A percentile compares a stretch with the other conserved stretches of the same genome.
phyloP scores from a whole-genome alignment of 495 filamentous ascomycete species.

The Lineolata rhizophorae region DNA sequence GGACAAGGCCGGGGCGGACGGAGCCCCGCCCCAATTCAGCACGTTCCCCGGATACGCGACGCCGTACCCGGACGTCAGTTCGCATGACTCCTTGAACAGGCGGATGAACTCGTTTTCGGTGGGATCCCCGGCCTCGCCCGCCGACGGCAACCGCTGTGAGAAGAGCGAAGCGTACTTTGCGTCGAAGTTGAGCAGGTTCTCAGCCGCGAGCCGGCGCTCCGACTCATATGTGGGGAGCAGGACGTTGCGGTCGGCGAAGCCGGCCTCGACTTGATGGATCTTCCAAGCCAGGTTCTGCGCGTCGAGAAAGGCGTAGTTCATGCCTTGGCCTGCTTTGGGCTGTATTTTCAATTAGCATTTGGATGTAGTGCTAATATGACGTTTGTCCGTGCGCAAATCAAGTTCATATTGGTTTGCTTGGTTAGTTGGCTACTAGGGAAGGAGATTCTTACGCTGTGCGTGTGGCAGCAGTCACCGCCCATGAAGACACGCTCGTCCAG shows the following conservation, averaged over 20 bases:
- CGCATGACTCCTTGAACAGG: constrained; percentile 41
- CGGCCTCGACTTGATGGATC: constrained; percentile 35
- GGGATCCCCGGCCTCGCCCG: constrained; percentile 28
- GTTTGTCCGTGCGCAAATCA: no score
- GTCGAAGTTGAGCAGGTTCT: constrained; percentile 56
- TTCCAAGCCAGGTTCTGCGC: constrained; percentile 63
- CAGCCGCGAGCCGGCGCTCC: constrained; percentile 45
- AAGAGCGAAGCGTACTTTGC: constrained; percentile 21
- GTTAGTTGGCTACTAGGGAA: background rate
- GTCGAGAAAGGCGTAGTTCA: constrained; percentile 37
- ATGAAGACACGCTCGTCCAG: constrained; percentile 40
- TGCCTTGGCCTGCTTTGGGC: constrained; percentile 55
- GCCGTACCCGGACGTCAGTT: constrained; percentile 44
- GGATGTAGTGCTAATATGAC: background rate
- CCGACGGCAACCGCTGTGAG: constrained; percentile 31
- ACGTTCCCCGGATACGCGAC: constrained; percentile 37
- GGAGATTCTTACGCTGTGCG: constrained; percentile 24
- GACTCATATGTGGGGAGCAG: constrained; percentile 48
- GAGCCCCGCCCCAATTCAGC: no score
- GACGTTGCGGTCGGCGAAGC: constrained; percentile 26
- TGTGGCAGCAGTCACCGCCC: constrained; percentile 39
- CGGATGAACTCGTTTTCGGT: constrained; percentile 40
- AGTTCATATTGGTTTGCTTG: no score
- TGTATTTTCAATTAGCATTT: constrained; percentile 25
- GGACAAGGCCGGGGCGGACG: no score